Evolutionary conservation across 768 basidiomycete genomes (phyloP).

Genomic region (Leccinum fibrillosum): DNA sequence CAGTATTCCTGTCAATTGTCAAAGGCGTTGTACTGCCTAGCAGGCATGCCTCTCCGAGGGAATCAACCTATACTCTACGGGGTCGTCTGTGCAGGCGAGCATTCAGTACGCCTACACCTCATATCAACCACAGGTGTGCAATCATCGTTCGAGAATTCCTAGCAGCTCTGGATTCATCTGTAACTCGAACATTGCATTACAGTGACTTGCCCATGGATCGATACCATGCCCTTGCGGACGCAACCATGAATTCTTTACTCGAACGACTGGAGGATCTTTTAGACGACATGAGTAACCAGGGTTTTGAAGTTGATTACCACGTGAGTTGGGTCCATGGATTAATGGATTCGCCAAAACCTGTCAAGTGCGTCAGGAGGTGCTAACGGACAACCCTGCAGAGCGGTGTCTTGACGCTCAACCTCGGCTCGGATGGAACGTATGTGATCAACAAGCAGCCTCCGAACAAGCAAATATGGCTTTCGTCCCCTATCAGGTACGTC

Average conservation of each 20-base stretch:
- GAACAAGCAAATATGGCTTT: constrained; percentile 96
- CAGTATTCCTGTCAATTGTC: constrained; percentile 4
- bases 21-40: not conserved
- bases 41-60: not conserved
- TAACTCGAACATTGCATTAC: not conserved
- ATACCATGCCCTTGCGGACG: constrained; percentile 73
- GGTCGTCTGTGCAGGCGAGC: constrained; percentile 16
- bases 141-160: not conserved
- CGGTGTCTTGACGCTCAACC: constrained; percentile 82
- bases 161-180: not conserved
- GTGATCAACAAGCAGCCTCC: constrained; percentile 98
- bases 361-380: not conserved
- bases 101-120: constrained; percentile 54
- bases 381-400: constrained; percentile 47
- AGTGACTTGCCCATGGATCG: constrained; percentile 56
- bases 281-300: constrained; percentile 52
- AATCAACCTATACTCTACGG: not conserved
- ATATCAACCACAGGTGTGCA: constrained; percentile 51
- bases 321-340: constrained; percentile 41
- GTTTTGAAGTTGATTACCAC: constrained; percentile 85
- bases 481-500: constrained; percentile 77
- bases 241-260: constrained; percentile 72
- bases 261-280: constrained; percentile 72
- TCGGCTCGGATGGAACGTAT: constrained; percentile 80
- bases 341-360: not conserved